Conservation (phyloP, 2,329 filamentous ascomycete genomes). For the Pseudopyrenochaeta lycopersici region DNA sequence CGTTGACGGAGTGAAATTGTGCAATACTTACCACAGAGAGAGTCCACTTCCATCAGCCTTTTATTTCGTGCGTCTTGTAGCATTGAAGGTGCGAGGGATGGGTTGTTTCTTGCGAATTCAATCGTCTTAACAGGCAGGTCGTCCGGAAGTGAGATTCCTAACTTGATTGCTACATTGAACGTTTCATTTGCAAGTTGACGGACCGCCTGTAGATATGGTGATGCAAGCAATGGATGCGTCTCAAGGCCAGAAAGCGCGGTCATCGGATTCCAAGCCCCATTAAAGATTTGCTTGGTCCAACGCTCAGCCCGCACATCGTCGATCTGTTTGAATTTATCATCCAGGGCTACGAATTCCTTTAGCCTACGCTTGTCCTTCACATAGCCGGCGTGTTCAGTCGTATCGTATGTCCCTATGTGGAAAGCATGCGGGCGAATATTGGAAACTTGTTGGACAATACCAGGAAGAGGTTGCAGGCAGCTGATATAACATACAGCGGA, state of each 20-base stretch:
- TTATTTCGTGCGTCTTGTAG: constrained; percentile 4
- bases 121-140: constrained; percentile 5
- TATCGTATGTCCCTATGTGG: constrained; percentile 6
- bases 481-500: constrained; percentile 14
- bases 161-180: background rate
- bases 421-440: constrained; percentile 12
- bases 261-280: constrained; percentile 15
- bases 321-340: constrained; percentile 6
- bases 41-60: background rate
- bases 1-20: no score
- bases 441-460: constrained; percentile 7
- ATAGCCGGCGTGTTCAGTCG: background rate
- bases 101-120: constrained; percentile 3
- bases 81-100: constrained; percentile 10
- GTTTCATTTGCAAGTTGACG: background rate
- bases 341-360: constrained; percentile 1
- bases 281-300: constrained; percentile 13
- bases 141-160: constrained; percentile 4
- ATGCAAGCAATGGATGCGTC: constrained; percentile 2
- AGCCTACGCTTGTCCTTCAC: background rate
- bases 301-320: constrained; percentile 7
- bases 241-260: constrained; percentile 11
- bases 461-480: constrained; percentile 5
- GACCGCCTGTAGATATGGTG: background rate
- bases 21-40: no score